Percentiles rank a stretch among this genome's conserved stretches.
Evolutionary conservation across 495 filamentous ascomycete species (phyloP).

Genomic region (Daldinia decipiens): DNA sequence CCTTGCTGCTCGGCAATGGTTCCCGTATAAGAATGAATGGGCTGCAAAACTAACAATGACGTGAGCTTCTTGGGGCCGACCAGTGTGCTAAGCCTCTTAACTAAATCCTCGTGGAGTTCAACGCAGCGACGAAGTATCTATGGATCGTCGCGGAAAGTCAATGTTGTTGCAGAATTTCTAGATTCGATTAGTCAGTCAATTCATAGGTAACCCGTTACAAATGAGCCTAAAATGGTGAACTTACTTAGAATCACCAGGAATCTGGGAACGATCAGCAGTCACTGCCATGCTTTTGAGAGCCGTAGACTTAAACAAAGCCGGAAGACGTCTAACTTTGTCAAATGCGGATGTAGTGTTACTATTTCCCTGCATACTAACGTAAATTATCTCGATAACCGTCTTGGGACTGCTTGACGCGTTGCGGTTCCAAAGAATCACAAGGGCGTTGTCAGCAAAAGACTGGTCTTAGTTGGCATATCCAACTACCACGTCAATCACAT

Average conservation of each 20-base stretch:
- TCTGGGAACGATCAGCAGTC: constrained; percentile 32
- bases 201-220: no score
- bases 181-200: neutral
- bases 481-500: constrained; percentile 42
- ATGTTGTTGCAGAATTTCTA: constrained; percentile 23
- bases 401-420: constrained; percentile 17
- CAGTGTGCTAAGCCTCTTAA: constrained; percentile 20
- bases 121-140: constrained; percentile 28
- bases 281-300: constrained; percentile 29
- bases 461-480: constrained; percentile 45
- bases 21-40: constrained; percentile 45
- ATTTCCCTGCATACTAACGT: constrained; percentile 36
- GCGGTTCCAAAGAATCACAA: constrained; percentile 30
- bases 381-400: constrained; percentile 18
- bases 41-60: constrained; percentile 45
- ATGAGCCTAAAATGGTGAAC: neutral
- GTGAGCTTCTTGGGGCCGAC: constrained; percentile 24
- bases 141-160: constrained; percentile 38
- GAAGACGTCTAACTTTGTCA: constrained; percentile 27
- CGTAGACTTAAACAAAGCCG: constrained; percentile 13
- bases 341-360: constrained; percentile 33
- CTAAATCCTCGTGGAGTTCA: constrained; percentile 24
- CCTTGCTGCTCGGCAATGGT: constrained; percentile 39
- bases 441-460: constrained; percentile 38
- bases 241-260: constrained; percentile 24